A percentile compares a stretch with the other conserved stretches of the same genome.
Conservation (phyloP, 2,329 filamentous ascomycete species). For the Ambrosiella xylebori region DNA sequence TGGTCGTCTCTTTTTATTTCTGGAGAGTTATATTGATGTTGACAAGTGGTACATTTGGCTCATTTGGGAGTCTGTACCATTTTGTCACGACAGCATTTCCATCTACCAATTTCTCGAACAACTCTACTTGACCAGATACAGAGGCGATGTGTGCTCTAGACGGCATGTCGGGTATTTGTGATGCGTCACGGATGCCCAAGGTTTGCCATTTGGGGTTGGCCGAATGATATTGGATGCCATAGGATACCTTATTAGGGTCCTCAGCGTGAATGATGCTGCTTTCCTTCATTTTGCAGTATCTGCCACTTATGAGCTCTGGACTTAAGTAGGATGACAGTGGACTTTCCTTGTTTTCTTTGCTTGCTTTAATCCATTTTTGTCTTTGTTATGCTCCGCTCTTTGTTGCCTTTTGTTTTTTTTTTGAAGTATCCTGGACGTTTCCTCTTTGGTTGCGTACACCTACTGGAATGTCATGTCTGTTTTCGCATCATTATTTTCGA, state of each 20-base stretch:
- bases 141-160: slow-evolving; percentile 18
- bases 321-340: too few relatives aligned
- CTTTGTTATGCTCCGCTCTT: too few relatives aligned
- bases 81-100: slow-evolving; percentile 1
- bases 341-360: too few relatives aligned
- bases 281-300: too few relatives aligned
- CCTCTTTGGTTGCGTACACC: too few relatives aligned
- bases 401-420: too few relatives aligned
- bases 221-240: background rate
- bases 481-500: background rate
- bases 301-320: too few relatives aligned
- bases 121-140: background rate
- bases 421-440: too few relatives aligned
- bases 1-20: background rate
- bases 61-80: slow-evolving; percentile 12
- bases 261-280: too few relatives aligned
- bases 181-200: slow-evolving; percentile 10
- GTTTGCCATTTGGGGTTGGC: background rate
- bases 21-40: slow-evolving; percentile 3
- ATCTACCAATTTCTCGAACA: background rate
- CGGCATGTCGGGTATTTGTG: slow-evolving; percentile 23
- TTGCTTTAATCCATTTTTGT: too few relatives aligned
- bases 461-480: too few relatives aligned
- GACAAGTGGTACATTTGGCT: slow-evolving; percentile 8
- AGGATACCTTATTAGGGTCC: background rate